phyloP scores from a whole-genome alignment of 169 alveolate species.

The Plasmodium billcollinsi region DNA sequence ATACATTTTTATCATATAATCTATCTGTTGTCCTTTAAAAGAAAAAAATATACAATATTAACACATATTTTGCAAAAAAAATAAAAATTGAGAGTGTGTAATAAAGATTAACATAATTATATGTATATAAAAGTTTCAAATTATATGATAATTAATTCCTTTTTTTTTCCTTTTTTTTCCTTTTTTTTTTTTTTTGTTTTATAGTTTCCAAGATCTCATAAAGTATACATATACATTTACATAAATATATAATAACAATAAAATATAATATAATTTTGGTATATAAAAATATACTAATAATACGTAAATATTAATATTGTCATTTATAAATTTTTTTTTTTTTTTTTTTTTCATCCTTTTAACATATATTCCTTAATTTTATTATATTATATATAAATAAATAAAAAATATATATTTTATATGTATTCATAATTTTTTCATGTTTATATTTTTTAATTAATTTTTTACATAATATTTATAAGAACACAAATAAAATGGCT shows the following conservation, averaged over 20 bases:
- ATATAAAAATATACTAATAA: not conserved
- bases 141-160: not conserved
- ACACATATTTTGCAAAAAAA: not conserved
- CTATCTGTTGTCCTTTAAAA: not conserved
- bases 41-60: not conserved
- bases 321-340: no score
- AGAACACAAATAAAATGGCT: slow-evolving; percentile 46
- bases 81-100: not conserved
- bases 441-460: not conserved
- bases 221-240: not conserved
- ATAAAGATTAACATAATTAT: not conserved
- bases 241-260: no score
- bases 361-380: not conserved
- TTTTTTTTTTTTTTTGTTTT: not conserved
- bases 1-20: no score
- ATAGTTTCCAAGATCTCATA: slow-evolving; percentile 3
- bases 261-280: not conserved
- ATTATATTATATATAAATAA: not conserved
- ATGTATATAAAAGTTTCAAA: not conserved
- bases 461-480: not conserved
- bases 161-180: no score
- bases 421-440: not conserved
- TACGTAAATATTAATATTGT: not conserved
- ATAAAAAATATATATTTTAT: not conserved
- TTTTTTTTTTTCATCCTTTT: no score